A percentile compares a stretch with the other conserved stretches of the same genome.
Evolutionary conservation across 2,329 filamentous ascomycete species (phyloP).

Genomic region (Diaporthe eres): DNA sequence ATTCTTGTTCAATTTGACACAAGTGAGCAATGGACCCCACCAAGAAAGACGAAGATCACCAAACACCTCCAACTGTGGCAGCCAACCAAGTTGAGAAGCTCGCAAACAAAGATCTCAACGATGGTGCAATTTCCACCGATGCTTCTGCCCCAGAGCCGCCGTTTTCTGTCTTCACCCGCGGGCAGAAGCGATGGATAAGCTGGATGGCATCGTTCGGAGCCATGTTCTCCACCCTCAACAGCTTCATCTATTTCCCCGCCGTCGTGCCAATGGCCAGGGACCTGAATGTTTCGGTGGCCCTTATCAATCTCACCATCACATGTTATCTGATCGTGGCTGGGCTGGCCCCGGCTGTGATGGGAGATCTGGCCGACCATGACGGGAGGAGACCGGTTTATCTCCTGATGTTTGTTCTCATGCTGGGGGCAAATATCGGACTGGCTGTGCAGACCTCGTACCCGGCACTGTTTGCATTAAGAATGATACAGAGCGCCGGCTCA

Average conservation of each 20-base stretch:
- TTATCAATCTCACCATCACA: conserved; percentile 57
- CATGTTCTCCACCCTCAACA: conserved; percentile 47
- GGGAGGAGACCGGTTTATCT: conserved; percentile 33
- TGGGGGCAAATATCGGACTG: conserved; percentile 7
- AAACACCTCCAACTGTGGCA: not conserved
- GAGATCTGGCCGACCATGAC: conserved; percentile 40
- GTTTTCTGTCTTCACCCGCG: not conserved
- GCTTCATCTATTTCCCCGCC: conserved; percentile 48
- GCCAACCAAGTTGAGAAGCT: not conserved
- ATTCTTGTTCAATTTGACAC: no score
- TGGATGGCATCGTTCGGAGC: conserved; percentile 40
- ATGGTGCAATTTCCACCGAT: not conserved
- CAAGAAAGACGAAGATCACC: not conserved
- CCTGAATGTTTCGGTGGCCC: conserved; percentile 43
- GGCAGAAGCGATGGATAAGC: not conserved
- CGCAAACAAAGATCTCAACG: no score
- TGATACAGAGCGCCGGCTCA: conserved; percentile 22
- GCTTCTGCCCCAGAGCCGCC: not conserved
- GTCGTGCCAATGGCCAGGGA: conserved; percentile 44
- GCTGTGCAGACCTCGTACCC: conserved; percentile 21
- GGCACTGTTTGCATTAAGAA: not conserved
- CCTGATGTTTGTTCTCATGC: conserved; percentile 16
- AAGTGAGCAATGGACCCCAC: not conserved
- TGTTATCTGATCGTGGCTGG: conserved; percentile 61
- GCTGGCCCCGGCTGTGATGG: conserved; percentile 45